phyloP scores from a whole-genome alignment of 768 basidiomycete genomes.

The Pleurotus sapidus region DNA sequence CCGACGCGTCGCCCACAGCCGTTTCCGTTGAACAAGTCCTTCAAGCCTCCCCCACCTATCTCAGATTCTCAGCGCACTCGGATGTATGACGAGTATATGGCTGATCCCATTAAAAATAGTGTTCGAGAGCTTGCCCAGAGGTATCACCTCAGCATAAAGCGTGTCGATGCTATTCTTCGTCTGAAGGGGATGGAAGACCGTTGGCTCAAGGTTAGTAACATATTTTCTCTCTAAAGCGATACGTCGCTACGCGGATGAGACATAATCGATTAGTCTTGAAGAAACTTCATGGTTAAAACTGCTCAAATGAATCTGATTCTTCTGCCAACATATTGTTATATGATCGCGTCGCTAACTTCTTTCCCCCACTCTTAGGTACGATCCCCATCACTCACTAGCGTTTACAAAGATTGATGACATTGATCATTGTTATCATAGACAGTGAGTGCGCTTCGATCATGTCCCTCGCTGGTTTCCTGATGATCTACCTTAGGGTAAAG shows the following conservation, averaged over 20 bases:
- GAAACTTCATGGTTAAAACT: conserved; percentile 75
- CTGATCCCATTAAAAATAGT: conserved; percentile 51
- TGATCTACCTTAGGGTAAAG: conserved; percentile 42
- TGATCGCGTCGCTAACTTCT: no score
- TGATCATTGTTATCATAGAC: conserved; percentile 23
- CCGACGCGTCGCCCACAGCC: conserved; percentile 45
- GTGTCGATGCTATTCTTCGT: conserved; percentile 79
- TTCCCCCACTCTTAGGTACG: no score
- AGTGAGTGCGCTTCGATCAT: conserved; percentile 26
- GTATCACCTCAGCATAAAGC: conserved; percentile 69
- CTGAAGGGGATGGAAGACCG: conserved; percentile 74
- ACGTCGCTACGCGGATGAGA: conserved; percentile 44
- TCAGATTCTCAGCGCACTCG: conserved; percentile 54
- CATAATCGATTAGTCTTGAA: conserved; percentile 95
- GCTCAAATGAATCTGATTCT: conserved; percentile 14
- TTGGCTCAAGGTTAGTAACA: conserved; percentile 65
- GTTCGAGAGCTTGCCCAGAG: conserved; percentile 59
- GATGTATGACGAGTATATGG: conserved; percentile 62
- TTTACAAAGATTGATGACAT: no score
- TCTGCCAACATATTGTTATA: not conserved
- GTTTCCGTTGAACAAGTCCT: conserved; percentile 83
- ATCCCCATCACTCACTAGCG: no score
- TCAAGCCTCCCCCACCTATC: conserved; percentile 75
- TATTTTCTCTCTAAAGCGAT: conserved; percentile 15
- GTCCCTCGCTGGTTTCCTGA: no score